Conservation (phyloP, 257 asterid genomes). For the Phtheirospermum japonicum region DNA sequence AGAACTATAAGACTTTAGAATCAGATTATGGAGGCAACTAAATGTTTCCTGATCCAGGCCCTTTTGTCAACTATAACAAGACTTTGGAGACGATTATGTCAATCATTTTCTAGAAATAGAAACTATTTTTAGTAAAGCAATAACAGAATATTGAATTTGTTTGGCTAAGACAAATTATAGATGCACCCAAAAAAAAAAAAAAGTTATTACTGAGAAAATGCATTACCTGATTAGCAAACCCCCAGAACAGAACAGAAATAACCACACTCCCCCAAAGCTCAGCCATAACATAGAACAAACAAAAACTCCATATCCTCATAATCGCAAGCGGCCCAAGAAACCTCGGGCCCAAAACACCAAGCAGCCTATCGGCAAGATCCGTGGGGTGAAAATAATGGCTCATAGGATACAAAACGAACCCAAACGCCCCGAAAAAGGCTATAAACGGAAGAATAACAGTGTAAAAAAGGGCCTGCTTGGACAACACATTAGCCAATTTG, state of each 20-base stretch:
- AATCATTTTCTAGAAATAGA: no score
- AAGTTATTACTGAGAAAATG: no score
- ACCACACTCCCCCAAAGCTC: conserved; percentile 99
- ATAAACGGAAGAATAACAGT: conserved; percentile 82
- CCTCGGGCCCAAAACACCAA: conserved; percentile 75
- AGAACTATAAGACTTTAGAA: no score
- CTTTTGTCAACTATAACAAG: no score
- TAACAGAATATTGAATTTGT: no score
- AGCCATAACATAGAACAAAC: conserved; percentile 98
- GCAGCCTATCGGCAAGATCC: conserved; percentile 81
- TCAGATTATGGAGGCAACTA: no score
- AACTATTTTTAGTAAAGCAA: no score
- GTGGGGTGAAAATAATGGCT: conserved; percentile 88
- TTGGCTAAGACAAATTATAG: no score
- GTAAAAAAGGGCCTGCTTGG: conserved; percentile 87
- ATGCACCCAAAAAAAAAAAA: no score
- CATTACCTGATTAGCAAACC: conserved; percentile 98
- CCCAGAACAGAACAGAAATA: conserved; percentile 95
- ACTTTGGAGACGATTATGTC: no score
- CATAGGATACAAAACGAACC: conserved; percentile 86
- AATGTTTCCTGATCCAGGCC: no score
- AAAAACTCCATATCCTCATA: conserved; percentile 97
- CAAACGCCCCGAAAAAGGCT: conserved; percentile 95
- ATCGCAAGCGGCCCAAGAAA: conserved; percentile 99
- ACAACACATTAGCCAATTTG: conserved; percentile 81